A percentile compares a stretch with the other conserved stretches of the same genome.
Conservation (phyloP, 116 monocot genomes). For the Papilionanthe hybrid region DNA sequence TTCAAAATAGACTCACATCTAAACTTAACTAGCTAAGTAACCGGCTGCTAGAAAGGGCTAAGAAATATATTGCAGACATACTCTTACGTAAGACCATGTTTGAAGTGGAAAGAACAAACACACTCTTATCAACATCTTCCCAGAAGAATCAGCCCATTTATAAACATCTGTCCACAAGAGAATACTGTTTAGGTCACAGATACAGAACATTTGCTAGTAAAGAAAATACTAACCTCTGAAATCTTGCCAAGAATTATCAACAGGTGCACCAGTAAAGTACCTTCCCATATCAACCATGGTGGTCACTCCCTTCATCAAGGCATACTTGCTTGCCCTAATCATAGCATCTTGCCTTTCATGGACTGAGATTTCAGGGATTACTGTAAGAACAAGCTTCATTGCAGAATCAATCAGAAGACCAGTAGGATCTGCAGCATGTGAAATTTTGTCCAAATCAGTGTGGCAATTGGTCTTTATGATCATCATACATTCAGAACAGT, state of each 20-base stretch:
- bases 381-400: constrained; percentile 58
- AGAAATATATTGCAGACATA: constrained; percentile 38
- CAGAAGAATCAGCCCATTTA: constrained; percentile 74
- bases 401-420: constrained; percentile 92
- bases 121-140: constrained; percentile 81
- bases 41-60: not conserved
- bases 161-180: constrained; percentile 60
- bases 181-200: not conserved
- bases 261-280: constrained; percentile 65
- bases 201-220: not conserved
- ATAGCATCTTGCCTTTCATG: constrained; percentile 72
- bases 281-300: constrained; percentile 84
- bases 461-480: not conserved
- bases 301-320: constrained; percentile 77
- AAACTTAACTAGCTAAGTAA: not conserved
- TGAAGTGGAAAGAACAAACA: constrained; percentile 90
- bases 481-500: constrained; percentile 1
- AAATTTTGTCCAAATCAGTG: not conserved
- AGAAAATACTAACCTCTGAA: constrained; percentile 49
- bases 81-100: constrained; percentile 70
- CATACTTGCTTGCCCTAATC: constrained; percentile 69
- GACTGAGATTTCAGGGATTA: constrained; percentile 66
- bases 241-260: constrained; percentile 76
- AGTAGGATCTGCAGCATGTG: constrained; percentile 56
- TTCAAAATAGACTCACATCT: not conserved